Evolutionary conservation across 257 asterid species (phyloP).

Genomic region (Nicotiana attenuata): DNA sequence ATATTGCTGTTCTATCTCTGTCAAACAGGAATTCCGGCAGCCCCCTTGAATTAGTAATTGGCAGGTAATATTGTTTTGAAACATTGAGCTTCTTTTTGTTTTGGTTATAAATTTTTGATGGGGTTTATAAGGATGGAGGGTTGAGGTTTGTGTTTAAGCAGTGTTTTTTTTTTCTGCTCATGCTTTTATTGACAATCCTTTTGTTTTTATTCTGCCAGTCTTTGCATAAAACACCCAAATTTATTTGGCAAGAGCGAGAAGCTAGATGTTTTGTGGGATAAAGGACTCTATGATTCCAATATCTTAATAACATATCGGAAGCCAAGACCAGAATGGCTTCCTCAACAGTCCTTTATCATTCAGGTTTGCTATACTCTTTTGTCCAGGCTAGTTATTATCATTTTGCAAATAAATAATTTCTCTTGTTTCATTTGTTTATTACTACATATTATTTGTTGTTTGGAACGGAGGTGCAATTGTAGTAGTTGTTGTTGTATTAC

Average conservation of each 20-base stretch:
- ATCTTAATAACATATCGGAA: constrained; percentile 71
- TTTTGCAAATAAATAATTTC: too few relatives aligned
- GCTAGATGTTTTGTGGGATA: constrained; percentile 90
- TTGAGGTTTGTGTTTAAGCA: not conserved
- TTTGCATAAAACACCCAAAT: constrained; percentile 90
- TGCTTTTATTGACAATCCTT: constrained; percentile 1
- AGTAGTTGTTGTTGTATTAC: too few relatives aligned
- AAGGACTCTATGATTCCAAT: constrained; percentile 92
- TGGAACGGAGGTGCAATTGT: too few relatives aligned
- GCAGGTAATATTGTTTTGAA: constrained; percentile 46
- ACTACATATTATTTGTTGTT: too few relatives aligned
- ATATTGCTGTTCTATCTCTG: constrained; percentile 15
- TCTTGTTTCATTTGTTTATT: not conserved
- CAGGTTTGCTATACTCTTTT: constrained; percentile 51
- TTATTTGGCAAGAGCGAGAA: constrained; percentile 95
- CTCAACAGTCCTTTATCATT: constrained; percentile 70
- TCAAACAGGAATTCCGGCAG: constrained; percentile 60
- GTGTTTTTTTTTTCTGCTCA: not conserved
- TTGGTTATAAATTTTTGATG: not conserved
- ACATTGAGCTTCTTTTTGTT: not conserved
- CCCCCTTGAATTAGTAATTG: constrained; percentile 86
- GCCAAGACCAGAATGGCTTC: constrained; percentile 87
- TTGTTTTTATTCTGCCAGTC: constrained; percentile 43
- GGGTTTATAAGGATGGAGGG: not conserved
- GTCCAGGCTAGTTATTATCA: not conserved